phyloP scores from a whole-genome alignment of 2,329 filamentous ascomycete genomes.

The Pseudocercospora fijiensis region DNA sequence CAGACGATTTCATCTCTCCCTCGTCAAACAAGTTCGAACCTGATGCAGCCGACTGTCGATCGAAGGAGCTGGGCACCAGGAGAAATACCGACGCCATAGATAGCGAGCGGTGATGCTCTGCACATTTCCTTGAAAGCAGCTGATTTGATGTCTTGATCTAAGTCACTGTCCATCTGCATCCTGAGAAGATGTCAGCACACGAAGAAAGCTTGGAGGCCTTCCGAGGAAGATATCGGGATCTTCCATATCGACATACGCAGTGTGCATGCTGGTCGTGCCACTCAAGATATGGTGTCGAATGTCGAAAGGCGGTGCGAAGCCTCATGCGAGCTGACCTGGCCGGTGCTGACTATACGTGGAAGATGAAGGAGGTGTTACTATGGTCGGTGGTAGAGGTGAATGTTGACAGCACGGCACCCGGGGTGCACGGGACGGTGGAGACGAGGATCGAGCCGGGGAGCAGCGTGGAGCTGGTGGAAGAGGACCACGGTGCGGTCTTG shows the following conservation, averaged over 20 bases:
- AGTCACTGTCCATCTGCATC: neutral
- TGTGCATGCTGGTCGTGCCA: slow-evolving; percentile 18
- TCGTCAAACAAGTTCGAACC: slow-evolving; percentile 1
- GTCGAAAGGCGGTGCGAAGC: slow-evolving; percentile 6
- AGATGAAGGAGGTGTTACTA: slow-evolving; percentile 20
- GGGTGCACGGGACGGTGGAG: slow-evolving; percentile 2
- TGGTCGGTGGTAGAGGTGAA: slow-evolving; percentile 21
- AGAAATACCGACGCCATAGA: neutral
- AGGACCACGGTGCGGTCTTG: too few species aligned
- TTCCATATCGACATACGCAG: slow-evolving; percentile 17
- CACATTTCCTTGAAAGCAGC: neutral
- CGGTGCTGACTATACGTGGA: slow-evolving; percentile 15
- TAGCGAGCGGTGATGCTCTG: neutral
- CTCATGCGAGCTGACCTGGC: slow-evolving; percentile 17
- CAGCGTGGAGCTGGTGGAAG: slow-evolving; percentile 2
- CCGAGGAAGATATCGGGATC: slow-evolving; percentile 10
- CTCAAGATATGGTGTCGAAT: slow-evolving; percentile 21
- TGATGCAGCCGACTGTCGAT: slow-evolving; percentile 2
- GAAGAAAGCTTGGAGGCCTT: slow-evolving; percentile 12
- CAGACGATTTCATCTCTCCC: neutral
- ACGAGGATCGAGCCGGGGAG: slow-evolving; percentile 10
- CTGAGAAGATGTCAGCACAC: neutral
- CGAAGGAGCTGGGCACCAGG: neutral
- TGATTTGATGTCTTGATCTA: neutral
- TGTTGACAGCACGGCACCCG: slow-evolving; percentile 14